Evolutionary conservation across 495 filamentous ascomycete species (phyloP).

Genomic region (Friedmanniomyces endolithicus): DNA sequence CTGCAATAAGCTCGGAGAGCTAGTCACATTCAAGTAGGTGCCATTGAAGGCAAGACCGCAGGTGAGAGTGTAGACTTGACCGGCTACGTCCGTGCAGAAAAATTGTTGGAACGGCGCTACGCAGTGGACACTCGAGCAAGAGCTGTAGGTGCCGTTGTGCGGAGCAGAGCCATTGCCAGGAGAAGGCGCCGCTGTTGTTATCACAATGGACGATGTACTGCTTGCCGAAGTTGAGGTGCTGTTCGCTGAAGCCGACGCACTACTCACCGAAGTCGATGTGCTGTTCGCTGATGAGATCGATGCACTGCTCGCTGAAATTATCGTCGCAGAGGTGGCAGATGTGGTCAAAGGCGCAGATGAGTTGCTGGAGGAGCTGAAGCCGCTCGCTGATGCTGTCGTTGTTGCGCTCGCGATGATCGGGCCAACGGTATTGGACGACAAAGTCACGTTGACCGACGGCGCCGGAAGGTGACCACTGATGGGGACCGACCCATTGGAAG

Average conservation of each 20-base stretch:
- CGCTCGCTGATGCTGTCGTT: not conserved
- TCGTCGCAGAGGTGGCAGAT: not conserved
- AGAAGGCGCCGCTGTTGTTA: not conserved
- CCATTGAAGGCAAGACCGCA: slow-evolving; percentile 6
- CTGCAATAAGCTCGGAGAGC: not conserved
- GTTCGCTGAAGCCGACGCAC: too few species aligned
- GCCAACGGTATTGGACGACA: not conserved
- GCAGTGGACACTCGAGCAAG: slow-evolving; percentile 3
- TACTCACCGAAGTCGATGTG: too few species aligned
- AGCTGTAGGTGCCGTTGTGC: not conserved
- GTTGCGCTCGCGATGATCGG: not conserved
- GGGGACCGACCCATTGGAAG: not conserved
- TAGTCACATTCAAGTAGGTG: not conserved
- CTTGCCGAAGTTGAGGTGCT: not conserved
- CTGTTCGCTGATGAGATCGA: not conserved
- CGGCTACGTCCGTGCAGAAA: not conserved
- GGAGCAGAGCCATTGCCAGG: not conserved
- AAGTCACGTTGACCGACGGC: not conserved
- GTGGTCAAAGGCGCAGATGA: not conserved
- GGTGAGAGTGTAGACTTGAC: slow-evolving; percentile 4
- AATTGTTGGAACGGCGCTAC: not conserved
- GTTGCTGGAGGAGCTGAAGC: not conserved
- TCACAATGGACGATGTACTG: not conserved
- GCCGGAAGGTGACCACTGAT: not conserved
- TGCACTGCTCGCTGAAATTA: not conserved